Evolutionary conservation across 306 rosid genomes (phyloP).

Genomic region (Clitoria ternatea): DNA sequence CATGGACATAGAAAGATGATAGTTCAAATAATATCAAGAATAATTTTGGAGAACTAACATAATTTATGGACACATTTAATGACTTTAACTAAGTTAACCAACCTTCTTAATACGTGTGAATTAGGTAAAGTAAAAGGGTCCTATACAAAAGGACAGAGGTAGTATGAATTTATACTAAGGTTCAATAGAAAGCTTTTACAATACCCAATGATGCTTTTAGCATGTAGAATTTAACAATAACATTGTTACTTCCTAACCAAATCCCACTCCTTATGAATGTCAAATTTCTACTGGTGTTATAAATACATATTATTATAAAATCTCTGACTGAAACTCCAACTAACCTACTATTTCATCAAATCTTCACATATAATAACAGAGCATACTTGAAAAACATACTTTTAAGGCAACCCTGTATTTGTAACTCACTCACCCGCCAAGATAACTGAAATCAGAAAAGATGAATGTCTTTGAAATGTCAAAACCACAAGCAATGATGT

Average conservation of each 20-base stretch:
- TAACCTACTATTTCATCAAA: constrained; percentile 1
- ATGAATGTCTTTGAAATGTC: constrained; percentile 82
- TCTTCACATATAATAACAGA: background rate
- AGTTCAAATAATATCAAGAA: no score
- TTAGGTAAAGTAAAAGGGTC: no score
- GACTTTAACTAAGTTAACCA: no score
- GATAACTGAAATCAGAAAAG: constrained; percentile 67
- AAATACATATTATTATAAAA: background rate
- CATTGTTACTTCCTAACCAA: background rate
- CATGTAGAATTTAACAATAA: background rate
- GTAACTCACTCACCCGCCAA: constrained; percentile 71
- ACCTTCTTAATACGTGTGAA: no score
- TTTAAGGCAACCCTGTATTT: background rate
- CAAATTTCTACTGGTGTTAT: background rate
- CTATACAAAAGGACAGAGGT: no score
- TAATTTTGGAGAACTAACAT: no score
- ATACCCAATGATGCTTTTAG: background rate
- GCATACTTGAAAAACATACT: background rate
- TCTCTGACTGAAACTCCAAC: background rate
- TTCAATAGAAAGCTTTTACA: no score
- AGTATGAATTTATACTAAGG: no score
- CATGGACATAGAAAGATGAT: no score
- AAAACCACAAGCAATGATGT: constrained; percentile 96
- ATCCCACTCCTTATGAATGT: background rate
- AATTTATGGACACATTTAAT: no score